Base-by-base conservation (phyloP, 2,329 filamentous ascomycete species). In the Penicillium frequentans region DNA sequence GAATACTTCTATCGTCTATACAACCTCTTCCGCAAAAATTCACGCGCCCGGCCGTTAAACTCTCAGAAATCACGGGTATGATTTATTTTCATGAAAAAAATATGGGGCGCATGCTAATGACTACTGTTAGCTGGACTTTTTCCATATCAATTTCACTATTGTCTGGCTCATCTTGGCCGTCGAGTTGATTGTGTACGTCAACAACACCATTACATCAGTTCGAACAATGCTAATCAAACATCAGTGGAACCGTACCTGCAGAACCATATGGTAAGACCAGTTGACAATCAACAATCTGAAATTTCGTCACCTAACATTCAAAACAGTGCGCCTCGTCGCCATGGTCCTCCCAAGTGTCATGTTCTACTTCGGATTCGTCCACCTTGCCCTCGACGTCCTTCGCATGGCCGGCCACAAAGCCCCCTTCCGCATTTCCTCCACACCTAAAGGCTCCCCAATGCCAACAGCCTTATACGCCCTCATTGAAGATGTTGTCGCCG, bases 401-500 rank as follows among this genome's bases (percentile, higher is more conserved):
- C 75, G 74, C 45, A 70, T 72, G 42, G 62, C 65, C 54, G 75
- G 77, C n/a, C 72, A 68, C 59, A 76, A 75, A 64, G 82, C 85
- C 0, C 85, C 84, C 0, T 87, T 85, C 65, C 82, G 84, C 46
- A 84, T 89, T 59, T 87, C 84, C 52, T 88, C 86, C 2, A 84
- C 85, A 0, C 79, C 79, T 0, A 86, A 85, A 66, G 86, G 86
- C 19, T 79, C 79, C 16, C 74, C 71, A 5, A 82, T 88, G 56
- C 79, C 82, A 3, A 87, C 87, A 0, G 81, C 84, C 2, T 79
- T 84, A 1, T 86, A 87, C 63, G 87, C 86, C 49, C 79, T 89
- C 29, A 83, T 89, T 26, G 87, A 90, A 71, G 87, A 90, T 64
- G 80, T 88, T 24, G 81, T 88, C 14, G 86, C 84, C 5, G 87